Evolutionary conservation across 2,329 filamentous ascomycete species (phyloP).

Genomic region (Aspergillus sp.): DNA sequence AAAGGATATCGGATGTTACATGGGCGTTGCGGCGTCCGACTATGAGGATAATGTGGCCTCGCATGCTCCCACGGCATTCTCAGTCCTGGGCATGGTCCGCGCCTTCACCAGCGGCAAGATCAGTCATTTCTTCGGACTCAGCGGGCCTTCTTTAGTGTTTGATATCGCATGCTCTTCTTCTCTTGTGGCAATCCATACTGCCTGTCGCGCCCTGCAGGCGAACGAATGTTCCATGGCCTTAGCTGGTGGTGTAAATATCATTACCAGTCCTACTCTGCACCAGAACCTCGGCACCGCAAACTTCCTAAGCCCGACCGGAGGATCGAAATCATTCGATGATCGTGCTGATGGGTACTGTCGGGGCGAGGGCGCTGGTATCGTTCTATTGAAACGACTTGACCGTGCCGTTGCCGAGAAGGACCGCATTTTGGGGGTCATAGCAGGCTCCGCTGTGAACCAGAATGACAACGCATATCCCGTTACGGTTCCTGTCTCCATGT

Average conservation of each 20-base stretch:
- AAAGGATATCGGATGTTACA: not conserved
- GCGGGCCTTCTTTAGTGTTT: constrained; percentile 66
- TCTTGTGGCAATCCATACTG: constrained; percentile 66
- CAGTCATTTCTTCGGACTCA: constrained; percentile 74
- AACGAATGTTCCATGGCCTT: constrained; percentile 77
- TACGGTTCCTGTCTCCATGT: constrained; percentile 40
- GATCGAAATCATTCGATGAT: constrained; percentile 50
- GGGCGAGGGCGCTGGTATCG: constrained; percentile 48
- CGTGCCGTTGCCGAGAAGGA: constrained; percentile 51
- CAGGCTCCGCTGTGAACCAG: constrained; percentile 43
- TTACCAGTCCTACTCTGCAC: constrained; percentile 78
- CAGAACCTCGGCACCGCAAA: constrained; percentile 61
- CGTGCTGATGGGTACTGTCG: constrained; percentile 55
- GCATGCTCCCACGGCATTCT: constrained; percentile 48
- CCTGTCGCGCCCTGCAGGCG: constrained; percentile 68
- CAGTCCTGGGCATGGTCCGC: constrained; percentile 59
- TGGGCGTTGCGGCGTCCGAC: constrained; percentile 65
- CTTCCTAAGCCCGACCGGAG: constrained; percentile 35
- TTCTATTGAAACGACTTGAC: constrained; percentile 52
- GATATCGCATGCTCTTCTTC: constrained; percentile 68
- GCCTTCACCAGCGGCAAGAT: constrained; percentile 63
- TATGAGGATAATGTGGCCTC: constrained; percentile 50
- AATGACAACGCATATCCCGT: constrained; percentile 42
- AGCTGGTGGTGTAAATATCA: constrained; percentile 67
- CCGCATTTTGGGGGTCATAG: constrained; percentile 43